Base-by-base conservation (phyloP, 2,329 filamentous ascomycete species). In the Diaporthe helianthi region DNA sequence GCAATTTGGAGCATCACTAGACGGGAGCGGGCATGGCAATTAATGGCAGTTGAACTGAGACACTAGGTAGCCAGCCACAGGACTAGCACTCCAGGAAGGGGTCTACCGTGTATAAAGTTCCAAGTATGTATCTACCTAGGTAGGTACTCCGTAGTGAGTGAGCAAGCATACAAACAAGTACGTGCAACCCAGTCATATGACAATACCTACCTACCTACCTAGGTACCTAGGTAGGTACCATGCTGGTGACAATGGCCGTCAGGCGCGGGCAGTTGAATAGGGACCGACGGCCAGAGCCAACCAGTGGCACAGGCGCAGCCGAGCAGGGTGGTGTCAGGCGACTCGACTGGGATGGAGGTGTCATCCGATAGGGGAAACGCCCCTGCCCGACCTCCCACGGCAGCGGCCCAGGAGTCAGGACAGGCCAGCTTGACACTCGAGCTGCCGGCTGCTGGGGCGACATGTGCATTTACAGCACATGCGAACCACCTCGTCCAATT, bases 391-490 rank as follows among this genome's bases (percentile, higher is more conserved):
- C n/a, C 19, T 63, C n/a, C n/a, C n/a, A n/a, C n/a, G n/a, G n/a
- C n/a, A 36, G 44, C 58, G 58, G 26, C 58, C 58, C 58, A 63
- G 58, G 58, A 63, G 41, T 44, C 58, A 63, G 58, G 58, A 63
- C 58, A 63, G 58, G 58, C 58, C 58, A 63, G 58, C 58, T 63
- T 63, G 58, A 61, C 58, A 47, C 17, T 61, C 58, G 58, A 61
- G 58, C 58, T 61, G 58, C 24, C 36, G 54, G 54, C 53, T 58
- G 53, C 53, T 41, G 33, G 53, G 31, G 33, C 33, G 17, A 31
- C 44, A 49, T 63, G 58, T 17, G 44, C 58, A 49, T 49, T 63
- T n/a, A 63, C 29, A 47, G 58, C 58, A 49, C 26, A 4, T 24
- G 58, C 58, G 58, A 49, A 63, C 58, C 58, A 49, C 58, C 58